Percentiles rank a stretch among this genome's conserved stretches.
Evolutionary conservation across 2,329 filamentous ascomycete species (phyloP).

Genomic region (Exophiala bonariae): DNA sequence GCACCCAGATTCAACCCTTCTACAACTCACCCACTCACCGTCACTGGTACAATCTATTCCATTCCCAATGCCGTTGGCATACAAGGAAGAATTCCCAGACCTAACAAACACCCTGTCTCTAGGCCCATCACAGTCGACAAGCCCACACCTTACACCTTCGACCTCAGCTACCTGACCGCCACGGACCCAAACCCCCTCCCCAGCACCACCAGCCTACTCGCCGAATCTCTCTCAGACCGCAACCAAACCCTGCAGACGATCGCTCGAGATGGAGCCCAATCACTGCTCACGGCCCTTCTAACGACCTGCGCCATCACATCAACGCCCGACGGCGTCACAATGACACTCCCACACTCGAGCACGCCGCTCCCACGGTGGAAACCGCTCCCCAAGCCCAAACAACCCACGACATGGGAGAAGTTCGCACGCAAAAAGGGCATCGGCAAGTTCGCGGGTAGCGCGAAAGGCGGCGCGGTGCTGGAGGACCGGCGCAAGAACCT

Average conservation of each 20-base stretch:
- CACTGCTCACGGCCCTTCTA: conserved; percentile 90
- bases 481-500: conserved; percentile 63
- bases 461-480: conserved; percentile 60
- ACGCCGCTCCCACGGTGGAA: conserved; percentile 79
- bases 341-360: conserved; percentile 66
- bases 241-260: conserved; percentile 70
- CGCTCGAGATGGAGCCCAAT: conserved; percentile 87
- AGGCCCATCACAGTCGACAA: conserved; percentile 62
- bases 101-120: background rate
- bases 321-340: conserved; percentile 68
- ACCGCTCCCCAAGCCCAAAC: conserved; percentile 76
- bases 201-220: conserved; percentile 45
- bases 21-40: no score
- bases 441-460: conserved; percentile 67
- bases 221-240: conserved; percentile 39
- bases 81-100: no score
- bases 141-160: conserved; percentile 87
- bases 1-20: no score
- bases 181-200: conserved; percentile 82
- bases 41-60: background rate
- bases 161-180: conserved; percentile 82
- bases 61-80: no score
- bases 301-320: conserved; percentile 79
- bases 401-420: conserved; percentile 89
- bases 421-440: conserved; percentile 98